Conservation (phyloP, 306 rosid species). For the Prinsepia uniflora region DNA sequence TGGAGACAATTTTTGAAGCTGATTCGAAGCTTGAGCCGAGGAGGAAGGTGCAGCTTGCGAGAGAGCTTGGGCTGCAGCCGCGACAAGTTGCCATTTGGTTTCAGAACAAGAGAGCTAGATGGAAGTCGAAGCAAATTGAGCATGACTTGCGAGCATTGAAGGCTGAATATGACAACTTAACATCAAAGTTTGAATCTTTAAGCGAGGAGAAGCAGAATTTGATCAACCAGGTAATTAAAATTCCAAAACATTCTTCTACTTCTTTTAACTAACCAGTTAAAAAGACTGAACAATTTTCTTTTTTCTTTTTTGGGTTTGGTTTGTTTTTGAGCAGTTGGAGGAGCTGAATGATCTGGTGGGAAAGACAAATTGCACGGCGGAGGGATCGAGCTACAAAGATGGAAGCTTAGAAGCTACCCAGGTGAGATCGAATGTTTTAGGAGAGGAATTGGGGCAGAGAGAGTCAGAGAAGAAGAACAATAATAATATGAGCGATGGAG, state of each 20-base stretch:
- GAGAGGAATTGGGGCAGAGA: slow-evolving; percentile 34
- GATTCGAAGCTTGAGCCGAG: slow-evolving; percentile 81
- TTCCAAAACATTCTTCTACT: neutral
- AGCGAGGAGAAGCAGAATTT: slow-evolving; percentile 72
- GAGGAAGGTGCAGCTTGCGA: slow-evolving; percentile 74
- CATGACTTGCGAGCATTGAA: slow-evolving; percentile 59
- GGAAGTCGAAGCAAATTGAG: slow-evolving; percentile 84
- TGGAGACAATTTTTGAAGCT: slow-evolving; percentile 70
- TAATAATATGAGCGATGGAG: slow-evolving; percentile 22
- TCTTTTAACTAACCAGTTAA: neutral
- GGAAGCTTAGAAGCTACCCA: slow-evolving; percentile 23
- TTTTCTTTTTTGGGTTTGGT: neutral
- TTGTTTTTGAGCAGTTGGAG: slow-evolving; percentile 49
- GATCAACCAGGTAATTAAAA: slow-evolving; percentile 54
- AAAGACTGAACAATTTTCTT: neutral
- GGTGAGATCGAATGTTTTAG: slow-evolving; percentile 19
- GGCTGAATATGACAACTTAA: slow-evolving; percentile 57
- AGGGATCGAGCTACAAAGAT: slow-evolving; percentile 39
- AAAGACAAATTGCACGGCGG: slow-evolving; percentile 30
- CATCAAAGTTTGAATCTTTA: slow-evolving; percentile 53
- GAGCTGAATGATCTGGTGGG: slow-evolving; percentile 44
- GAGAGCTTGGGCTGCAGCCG: slow-evolving; percentile 85
- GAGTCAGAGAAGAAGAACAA: slow-evolving; percentile 25
- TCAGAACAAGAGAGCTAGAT: slow-evolving; percentile 92
- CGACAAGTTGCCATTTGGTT: slow-evolving; percentile 96